Evolutionary conservation across 495 filamentous ascomycete genomes (phyloP).

Genomic region (Penicillium bialowiezense): DNA sequence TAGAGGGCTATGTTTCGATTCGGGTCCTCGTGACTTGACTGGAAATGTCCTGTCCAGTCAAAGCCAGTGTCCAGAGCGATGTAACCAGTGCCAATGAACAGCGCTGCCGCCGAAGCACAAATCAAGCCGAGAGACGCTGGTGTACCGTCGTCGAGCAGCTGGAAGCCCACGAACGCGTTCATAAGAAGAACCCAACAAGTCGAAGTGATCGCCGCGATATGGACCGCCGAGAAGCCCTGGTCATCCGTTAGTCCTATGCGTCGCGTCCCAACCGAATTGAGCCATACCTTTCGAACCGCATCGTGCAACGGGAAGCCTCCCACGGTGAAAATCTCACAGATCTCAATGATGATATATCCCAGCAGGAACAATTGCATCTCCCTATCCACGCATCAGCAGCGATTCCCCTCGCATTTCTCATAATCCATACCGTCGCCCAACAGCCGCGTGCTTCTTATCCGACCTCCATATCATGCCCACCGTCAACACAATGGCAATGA

Average conservation of each 20-base stretch:
- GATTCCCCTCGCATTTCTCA: not conserved
- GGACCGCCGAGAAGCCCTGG: slow-evolving; percentile 88
- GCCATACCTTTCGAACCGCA: slow-evolving; percentile 54
- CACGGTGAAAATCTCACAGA: slow-evolving; percentile 95
- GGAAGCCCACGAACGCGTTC: slow-evolving; percentile 89
- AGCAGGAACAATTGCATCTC: slow-evolving; percentile 95
- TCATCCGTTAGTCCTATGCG: not conserved
- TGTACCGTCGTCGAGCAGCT: slow-evolving; percentile 92
- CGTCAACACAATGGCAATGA: slow-evolving; percentile 68
- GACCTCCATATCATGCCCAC: slow-evolving; percentile 69
- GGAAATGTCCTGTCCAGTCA: slow-evolving; percentile 76
- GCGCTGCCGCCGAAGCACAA: slow-evolving; percentile 58
- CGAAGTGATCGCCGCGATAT: slow-evolving; percentile 84
- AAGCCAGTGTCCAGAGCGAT: slow-evolving; percentile 94
- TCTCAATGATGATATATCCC: slow-evolving; percentile 82
- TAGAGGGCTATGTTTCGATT: slow-evolving; percentile 85
- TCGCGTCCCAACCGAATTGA: not conserved
- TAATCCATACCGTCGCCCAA: slow-evolving; percentile 77
- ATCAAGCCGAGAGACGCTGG: slow-evolving; percentile 76
- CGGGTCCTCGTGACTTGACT: slow-evolving; percentile 48
- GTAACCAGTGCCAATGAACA: slow-evolving; percentile 92
- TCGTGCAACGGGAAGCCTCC: slow-evolving; percentile 76
- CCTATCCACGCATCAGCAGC: slow-evolving; percentile 43
- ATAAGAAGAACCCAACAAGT: slow-evolving; percentile 89
- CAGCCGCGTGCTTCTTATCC: slow-evolving; percentile 91